A percentile compares a stretch with the other conserved stretches of the same genome.
Evolutionary conservation across 805 yeast genomes (phyloP).

Genomic region (Ogataea paradorogensis): DNA sequence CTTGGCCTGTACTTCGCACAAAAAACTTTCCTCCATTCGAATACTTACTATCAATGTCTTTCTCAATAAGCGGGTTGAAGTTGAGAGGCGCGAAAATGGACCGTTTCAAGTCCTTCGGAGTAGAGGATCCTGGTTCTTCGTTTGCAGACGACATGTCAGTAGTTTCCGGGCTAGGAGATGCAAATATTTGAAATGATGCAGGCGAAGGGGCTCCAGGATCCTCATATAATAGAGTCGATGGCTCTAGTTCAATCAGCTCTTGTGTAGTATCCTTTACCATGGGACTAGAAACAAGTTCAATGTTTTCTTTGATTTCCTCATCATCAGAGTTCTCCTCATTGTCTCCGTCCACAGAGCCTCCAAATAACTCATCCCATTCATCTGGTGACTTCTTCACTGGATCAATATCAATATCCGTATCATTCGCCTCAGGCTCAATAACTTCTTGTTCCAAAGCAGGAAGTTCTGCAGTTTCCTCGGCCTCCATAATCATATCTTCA

Average conservation of each 20-base stretch:
- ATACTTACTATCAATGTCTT: conserved; percentile 80
- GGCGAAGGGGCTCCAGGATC: conserved; percentile 89
- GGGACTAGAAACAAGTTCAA: conserved; percentile 9
- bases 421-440: neutral
- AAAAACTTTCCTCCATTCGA: conserved; percentile 88
- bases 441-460: conserved; percentile 1
- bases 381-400: conserved; percentile 19
- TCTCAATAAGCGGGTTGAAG: conserved; percentile 76
- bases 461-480: conserved; percentile 16
- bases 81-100: conserved; percentile 80
- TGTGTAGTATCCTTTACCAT: conserved; percentile 1
- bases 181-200: conserved; percentile 47
- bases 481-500: conserved; percentile 27
- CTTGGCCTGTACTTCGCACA: conserved; percentile 35
- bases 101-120: conserved; percentile 41
- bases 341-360: conserved; percentile 17
- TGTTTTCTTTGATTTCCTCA: conserved; percentile 5
- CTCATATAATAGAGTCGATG: conserved; percentile 53
- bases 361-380: conserved; percentile 33
- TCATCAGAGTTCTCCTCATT: conserved; percentile 14
- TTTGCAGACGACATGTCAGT: conserved; percentile 10
- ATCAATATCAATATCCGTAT: conserved; percentile 3
- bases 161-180: conserved; percentile 29
- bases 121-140: conserved; percentile 8
- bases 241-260: neutral